Conservation (phyloP, 768 basidiomycete genomes). For the Porpolomopsis calyptriformis region DNA sequence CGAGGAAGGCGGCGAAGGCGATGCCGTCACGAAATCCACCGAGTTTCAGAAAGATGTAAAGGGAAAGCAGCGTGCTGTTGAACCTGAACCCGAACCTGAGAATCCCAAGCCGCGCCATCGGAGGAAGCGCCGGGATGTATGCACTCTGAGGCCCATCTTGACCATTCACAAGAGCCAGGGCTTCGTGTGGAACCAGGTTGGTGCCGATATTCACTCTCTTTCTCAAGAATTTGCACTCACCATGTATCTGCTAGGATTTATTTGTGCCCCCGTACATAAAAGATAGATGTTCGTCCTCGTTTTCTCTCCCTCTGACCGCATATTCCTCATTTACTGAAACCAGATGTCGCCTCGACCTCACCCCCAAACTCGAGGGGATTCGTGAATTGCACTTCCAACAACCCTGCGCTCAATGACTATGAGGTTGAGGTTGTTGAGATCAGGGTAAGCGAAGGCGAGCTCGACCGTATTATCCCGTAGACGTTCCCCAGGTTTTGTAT, state of each 20-base stretch:
- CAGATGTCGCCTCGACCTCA: conserved; percentile 77
- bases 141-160: conserved; percentile 67
- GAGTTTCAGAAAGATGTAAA: conserved; percentile 53
- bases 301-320: neutral
- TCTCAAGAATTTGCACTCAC: conserved; percentile 5
- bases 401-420: conserved; percentile 59
- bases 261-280: conserved; percentile 86
- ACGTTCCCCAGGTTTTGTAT: conserved; percentile 13
- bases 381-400: conserved; percentile 56
- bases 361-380: conserved; percentile 61
- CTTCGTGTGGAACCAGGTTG: conserved; percentile 85
- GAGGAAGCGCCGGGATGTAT: conserved; percentile 47
- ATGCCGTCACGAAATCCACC: conserved; percentile 24
- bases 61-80: conserved; percentile 72
- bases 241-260: conserved; percentile 44
- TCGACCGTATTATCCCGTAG: conserved; percentile 65
- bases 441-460: conserved; percentile 67
- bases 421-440: conserved; percentile 86
- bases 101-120: conserved; percentile 34
- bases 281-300: conserved; percentile 62
- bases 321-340: neutral
- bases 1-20: conserved; percentile 30
- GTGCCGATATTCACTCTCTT: conserved; percentile 14
- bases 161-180: conserved; percentile 83
- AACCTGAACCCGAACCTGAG: conserved; percentile 55